Conservation (phyloP, 495 filamentous ascomycete genomes). For the Ramalina intermedia region DNA sequence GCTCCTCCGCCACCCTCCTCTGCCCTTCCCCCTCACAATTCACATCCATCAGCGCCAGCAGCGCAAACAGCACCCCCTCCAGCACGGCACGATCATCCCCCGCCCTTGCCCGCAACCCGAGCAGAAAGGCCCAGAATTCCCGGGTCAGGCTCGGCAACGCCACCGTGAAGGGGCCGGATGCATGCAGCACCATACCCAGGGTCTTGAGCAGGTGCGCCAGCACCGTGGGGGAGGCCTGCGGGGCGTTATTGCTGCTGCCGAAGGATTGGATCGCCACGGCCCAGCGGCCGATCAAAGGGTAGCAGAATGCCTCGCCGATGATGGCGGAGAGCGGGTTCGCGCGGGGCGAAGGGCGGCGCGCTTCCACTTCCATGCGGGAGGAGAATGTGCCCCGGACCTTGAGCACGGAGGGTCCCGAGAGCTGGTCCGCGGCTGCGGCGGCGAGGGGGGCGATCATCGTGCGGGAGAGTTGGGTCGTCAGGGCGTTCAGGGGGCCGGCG, state of each 20-base stretch:
- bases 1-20: conserved; percentile 42
- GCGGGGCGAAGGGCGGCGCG: conserved; percentile 47
- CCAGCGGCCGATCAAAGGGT: conserved; percentile 43
- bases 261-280: conserved; percentile 32
- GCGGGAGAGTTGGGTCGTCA: conserved; percentile 39
- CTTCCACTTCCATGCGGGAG: conserved; percentile 53
- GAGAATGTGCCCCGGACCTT: conserved; percentile 67
- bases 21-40: conserved; percentile 35
- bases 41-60: conserved; percentile 73
- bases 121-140: conserved; percentile 30
- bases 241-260: conserved; percentile 12
- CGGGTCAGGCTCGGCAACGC: conserved; percentile 30
- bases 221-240: conserved; percentile 25
- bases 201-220: conserved; percentile 38
- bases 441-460: conserved; percentile 69
- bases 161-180: conserved; percentile 31
- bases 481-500: conserved; percentile 37
- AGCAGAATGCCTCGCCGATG: conserved; percentile 68
- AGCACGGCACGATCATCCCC: conserved; percentile 44
- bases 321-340: conserved; percentile 63
- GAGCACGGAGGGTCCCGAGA: conserved; percentile 65
- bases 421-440: conserved; percentile 43
- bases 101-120: conserved; percentile 29
- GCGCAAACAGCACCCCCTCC: conserved; percentile 59
- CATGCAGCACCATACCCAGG: conserved; percentile 34